Evolutionary conservation across 2,329 filamentous ascomycete species (phyloP).

Genomic region (Dryadomyces sulphureus): DNA sequence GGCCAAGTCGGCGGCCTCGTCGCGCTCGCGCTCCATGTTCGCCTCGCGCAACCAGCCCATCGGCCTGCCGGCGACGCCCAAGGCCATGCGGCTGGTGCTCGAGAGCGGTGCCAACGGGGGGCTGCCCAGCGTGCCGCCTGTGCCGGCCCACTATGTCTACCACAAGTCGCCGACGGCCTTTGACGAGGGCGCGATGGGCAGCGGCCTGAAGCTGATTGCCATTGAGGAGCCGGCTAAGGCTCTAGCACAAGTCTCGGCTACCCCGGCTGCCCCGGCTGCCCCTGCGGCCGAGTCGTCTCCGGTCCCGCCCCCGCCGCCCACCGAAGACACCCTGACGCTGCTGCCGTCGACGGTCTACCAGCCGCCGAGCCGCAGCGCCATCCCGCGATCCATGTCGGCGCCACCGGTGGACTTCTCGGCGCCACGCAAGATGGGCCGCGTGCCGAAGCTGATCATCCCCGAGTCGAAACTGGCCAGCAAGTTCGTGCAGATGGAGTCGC

Average conservation of each 20-base stretch:
- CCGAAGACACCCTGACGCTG: constrained; percentile 23
- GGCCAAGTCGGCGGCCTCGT: constrained; percentile 9
- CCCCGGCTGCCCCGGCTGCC: constrained; percentile 1
- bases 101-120: constrained; percentile 33
- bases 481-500: neutral
- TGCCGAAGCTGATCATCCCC: constrained; percentile 4
- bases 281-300: constrained; percentile 6
- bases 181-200: constrained; percentile 4
- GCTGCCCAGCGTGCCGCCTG: constrained; percentile 31
- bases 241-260: neutral
- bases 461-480: too few species aligned
- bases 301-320: too few species aligned
- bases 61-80: constrained; percentile 79
- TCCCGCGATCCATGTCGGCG: constrained; percentile 49
- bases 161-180: constrained; percentile 22
- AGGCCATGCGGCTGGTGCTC: constrained; percentile 76
- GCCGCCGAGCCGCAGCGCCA: constrained; percentile 27
- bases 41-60: constrained; percentile 36
- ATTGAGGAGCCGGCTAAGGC: neutral
- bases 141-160: constrained; percentile 30
- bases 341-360: constrained; percentile 47
- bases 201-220: neutral
- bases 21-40: constrained; percentile 30
- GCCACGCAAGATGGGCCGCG: constrained; percentile 1
- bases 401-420: constrained; percentile 19